phyloP scores from a whole-genome alignment of 2,329 filamentous ascomycete genomes.

The Fusarium armeniacum region DNA sequence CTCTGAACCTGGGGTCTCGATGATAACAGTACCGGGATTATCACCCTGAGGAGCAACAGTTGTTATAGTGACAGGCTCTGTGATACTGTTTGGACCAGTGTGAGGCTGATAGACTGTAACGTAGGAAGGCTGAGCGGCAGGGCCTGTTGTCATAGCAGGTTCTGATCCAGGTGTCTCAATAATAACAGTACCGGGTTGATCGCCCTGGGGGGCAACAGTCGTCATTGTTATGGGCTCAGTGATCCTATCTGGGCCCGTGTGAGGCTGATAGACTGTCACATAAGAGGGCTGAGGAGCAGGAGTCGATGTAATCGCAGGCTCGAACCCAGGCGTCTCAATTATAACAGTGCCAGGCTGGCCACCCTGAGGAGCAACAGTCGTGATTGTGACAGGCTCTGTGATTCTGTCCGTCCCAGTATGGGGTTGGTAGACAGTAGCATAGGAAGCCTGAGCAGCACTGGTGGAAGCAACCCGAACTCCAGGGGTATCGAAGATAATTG shows the following conservation, averaged over 20 bases:
- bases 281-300: constrained; percentile 3
- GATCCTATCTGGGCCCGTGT: background rate
- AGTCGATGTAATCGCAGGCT: constrained; percentile 1
- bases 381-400: constrained; percentile 19
- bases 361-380: constrained; percentile 7
- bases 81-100: constrained; percentile 5
- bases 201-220: background rate
- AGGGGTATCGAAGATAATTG: constrained; percentile 37
- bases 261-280: constrained; percentile 14
- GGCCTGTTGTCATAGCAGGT: background rate
- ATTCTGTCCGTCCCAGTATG: constrained; percentile 15
- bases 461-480: constrained; percentile 15
- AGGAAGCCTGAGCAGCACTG: constrained; percentile 15
- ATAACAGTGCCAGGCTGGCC: constrained; percentile 21
- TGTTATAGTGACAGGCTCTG: constrained; percentile 8
- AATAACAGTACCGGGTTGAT: constrained; percentile 20
- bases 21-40: constrained; percentile 21
- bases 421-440: constrained; percentile 24
- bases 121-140: constrained; percentile 5
- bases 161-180: constrained; percentile 17
- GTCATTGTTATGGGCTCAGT: background rate
- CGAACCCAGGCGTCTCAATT: constrained; percentile 19
- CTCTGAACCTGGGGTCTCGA: constrained; percentile 21
- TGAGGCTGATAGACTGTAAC: constrained; percentile 18
- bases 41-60: constrained; percentile 1